Percentiles rank a stretch among this genome's conserved stretches.
These are phyloP conservation scores for Podospora pseudocomata DNA, from an alignment of 495 filamentous ascomycete species.

Conservation along the genomic window DNA sequence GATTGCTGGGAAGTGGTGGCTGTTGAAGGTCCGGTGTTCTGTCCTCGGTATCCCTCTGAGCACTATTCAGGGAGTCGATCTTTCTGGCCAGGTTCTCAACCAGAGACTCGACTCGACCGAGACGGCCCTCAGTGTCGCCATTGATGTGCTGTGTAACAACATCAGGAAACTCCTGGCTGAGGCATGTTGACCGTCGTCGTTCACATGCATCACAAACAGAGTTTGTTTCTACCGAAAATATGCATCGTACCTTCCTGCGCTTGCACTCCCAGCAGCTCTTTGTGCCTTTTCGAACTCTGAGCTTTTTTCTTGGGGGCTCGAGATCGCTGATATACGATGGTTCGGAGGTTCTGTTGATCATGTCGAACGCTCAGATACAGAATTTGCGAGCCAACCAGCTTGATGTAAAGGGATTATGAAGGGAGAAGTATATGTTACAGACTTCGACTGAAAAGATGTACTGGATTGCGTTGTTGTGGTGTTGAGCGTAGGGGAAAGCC, in stretches of 20 bases:
- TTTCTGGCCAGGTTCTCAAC: slow-evolving; percentile 28
- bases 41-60: neutral
- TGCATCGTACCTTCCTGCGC: slow-evolving; percentile 48
- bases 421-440: neutral
- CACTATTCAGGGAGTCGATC: neutral
- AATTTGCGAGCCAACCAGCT: neutral
- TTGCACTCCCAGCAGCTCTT: slow-evolving; percentile 55
- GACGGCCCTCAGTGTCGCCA: slow-evolving; percentile 17
- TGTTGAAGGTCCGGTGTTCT: neutral
- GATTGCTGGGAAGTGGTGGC: neutral
- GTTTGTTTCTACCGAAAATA: slow-evolving; percentile 32
- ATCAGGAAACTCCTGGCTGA: slow-evolving; percentile 45
- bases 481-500: neutral
- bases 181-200: slow-evolving; percentile 38
- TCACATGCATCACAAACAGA: slow-evolving; percentile 42
- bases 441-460: neutral
- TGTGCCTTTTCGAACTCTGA: slow-evolving; percentile 47
- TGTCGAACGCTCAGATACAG: neutral
- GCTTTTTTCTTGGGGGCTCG: neutral
- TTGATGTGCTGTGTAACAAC: slow-evolving; percentile 8
- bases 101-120: slow-evolving; percentile 29
- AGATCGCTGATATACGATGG: neutral
- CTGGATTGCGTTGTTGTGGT: neutral
- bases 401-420: neutral
- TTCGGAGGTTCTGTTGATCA: neutral